These are phyloP conservation scores for Fusarium setosum DNA, from an alignment of 2,329 filamentous ascomycete species.

Conservation along the genomic window DNA sequence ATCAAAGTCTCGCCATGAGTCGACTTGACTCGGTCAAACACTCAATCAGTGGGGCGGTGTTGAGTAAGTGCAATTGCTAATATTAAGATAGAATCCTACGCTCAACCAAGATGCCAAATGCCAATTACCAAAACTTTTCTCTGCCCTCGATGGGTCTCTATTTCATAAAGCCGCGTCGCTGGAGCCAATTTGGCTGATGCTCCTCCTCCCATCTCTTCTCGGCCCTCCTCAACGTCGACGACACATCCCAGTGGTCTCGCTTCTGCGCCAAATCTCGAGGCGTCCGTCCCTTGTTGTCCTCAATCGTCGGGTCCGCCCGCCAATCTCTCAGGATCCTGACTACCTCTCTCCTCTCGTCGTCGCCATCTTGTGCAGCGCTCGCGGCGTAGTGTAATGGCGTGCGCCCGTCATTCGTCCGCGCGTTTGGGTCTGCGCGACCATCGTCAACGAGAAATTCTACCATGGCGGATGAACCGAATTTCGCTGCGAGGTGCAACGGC, in stretches of 20 bases:
- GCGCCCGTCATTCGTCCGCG: slow-evolving; percentile 43
- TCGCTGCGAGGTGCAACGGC: slow-evolving; percentile 46
- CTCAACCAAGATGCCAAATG: not conserved
- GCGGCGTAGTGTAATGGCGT: slow-evolving; percentile 49
- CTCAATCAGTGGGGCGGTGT: too few relatives aligned
- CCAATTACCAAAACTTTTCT: not conserved
- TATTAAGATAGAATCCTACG: not conserved
- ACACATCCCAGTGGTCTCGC: slow-evolving; percentile 47
- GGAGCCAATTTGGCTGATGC: slow-evolving; percentile 44
- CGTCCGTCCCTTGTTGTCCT: slow-evolving; percentile 42
- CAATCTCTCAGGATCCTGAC: slow-evolving; percentile 44
- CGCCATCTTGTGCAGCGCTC: slow-evolving; percentile 43
- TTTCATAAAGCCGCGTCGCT: slow-evolving; percentile 40
- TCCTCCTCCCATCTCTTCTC: slow-evolving; percentile 49
- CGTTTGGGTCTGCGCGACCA: slow-evolving; percentile 43
- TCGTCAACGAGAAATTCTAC: slow-evolving; percentile 48
- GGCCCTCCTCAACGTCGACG: slow-evolving; percentile 46
- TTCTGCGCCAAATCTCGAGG: slow-evolving; percentile 47
- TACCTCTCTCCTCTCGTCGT: slow-evolving; percentile 47
- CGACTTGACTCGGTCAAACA: not conserved
- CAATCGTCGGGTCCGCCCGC: slow-evolving; percentile 44
- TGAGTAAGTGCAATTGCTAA: not conserved
- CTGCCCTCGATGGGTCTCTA: not conserved
- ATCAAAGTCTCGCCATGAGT: not conserved
- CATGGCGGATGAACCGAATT: slow-evolving; percentile 43